Evolutionary conservation across 176 grass and related monocot genomes (phyloP).

Genomic region (Oryza meridionalis): DNA sequence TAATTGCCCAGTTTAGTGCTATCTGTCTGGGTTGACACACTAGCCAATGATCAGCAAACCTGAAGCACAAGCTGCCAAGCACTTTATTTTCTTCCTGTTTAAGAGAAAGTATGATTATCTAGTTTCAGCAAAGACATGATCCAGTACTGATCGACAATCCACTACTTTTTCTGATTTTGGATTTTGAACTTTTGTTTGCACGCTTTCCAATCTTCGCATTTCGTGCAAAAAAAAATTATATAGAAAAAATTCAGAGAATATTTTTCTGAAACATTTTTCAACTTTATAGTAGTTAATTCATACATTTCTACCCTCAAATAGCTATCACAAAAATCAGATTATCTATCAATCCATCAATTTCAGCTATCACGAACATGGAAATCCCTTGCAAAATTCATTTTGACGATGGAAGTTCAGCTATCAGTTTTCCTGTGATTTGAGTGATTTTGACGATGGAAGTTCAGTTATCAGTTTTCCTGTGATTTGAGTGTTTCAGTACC

Average conservation of each 20-base stretch:
- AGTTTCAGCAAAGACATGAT: background rate
- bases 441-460: background rate
- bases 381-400: background rate
- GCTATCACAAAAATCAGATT: too few species aligned
- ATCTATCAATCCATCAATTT: too few species aligned
- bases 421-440: background rate
- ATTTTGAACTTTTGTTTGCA: too few species aligned
- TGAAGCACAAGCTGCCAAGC: background rate
- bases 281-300: too few species aligned
- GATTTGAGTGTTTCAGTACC: background rate
- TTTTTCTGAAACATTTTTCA: too few species aligned
- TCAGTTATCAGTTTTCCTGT: background rate
- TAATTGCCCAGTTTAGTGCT: background rate
- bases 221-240: too few species aligned
- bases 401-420: background rate
- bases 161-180: too few species aligned
- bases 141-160: background rate
- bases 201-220: too few species aligned
- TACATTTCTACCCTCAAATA: too few species aligned
- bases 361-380: too few species aligned
- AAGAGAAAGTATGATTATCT: background rate
- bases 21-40: background rate
- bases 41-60: background rate
- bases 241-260: too few species aligned
- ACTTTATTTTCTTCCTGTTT: background rate